A percentile compares a stretch with the other conserved stretches of the same genome.
phyloP scores from a whole-genome alignment of 768 basidiomycete species.

The Lactarius quietus region DNA sequence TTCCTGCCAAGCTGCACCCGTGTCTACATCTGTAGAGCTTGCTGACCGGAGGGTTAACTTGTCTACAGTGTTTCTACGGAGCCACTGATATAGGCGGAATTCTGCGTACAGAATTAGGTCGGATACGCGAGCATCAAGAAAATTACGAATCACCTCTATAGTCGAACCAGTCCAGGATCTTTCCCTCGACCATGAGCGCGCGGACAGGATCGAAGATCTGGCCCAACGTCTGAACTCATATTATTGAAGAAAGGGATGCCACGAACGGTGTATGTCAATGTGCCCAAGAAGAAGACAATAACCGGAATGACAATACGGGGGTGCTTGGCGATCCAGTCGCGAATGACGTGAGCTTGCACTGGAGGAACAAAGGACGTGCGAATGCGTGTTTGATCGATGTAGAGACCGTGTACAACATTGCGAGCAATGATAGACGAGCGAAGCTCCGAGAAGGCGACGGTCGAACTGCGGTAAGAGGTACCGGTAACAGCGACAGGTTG shows the following conservation, averaged over 20 bases:
- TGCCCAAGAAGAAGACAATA: conserved; percentile 83
- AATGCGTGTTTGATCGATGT: conserved; percentile 41
- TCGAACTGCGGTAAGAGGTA: conserved; percentile 63
- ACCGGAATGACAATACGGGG: conserved; percentile 81
- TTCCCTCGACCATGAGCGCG: conserved; percentile 74
- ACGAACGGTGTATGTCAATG: conserved; percentile 80
- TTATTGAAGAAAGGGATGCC: neutral
- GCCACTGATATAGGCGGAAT: conserved; percentile 72
- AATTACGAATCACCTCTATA: conserved; percentile 50
- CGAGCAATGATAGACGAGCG: conserved; percentile 77
- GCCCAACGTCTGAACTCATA: conserved; percentile 1
- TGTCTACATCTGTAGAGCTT: conserved; percentile 26
- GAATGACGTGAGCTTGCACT: conserved; percentile 59
- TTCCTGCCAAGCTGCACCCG: conserved; percentile 74
- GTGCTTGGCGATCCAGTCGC: conserved; percentile 83
- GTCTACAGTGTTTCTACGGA: conserved; percentile 58
- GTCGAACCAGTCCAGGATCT: conserved; percentile 83
- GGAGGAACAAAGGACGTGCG: conserved; percentile 59
- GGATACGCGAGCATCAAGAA: neutral
- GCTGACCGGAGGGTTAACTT: conserved; percentile 36
- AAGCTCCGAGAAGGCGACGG: conserved; percentile 56
- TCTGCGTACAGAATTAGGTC: conserved; percentile 40
- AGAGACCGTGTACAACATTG: conserved; percentile 70
- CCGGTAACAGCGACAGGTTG: conserved; percentile 58
- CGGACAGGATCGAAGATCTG: conserved; percentile 94